Conservation (phyloP, 148 eudicot genomes). For the Silene latifolia region DNA sequence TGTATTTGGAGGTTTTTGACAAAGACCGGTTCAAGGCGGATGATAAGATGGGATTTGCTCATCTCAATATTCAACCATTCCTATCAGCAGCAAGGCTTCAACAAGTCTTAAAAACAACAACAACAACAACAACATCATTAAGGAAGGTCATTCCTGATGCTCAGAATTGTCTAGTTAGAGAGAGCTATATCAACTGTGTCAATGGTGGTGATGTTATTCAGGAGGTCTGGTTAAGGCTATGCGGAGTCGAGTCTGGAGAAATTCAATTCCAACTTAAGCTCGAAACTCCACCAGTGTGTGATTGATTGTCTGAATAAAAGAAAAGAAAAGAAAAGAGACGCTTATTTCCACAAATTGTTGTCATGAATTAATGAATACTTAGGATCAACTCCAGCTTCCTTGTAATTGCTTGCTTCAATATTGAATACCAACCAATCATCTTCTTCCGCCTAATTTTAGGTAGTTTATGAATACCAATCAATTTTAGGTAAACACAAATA, state of each 20-base stretch:
- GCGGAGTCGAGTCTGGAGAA: constrained; percentile 66
- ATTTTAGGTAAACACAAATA: not conserved
- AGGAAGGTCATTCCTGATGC: constrained; percentile 54
- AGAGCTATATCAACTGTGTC: constrained; percentile 51
- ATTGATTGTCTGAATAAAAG: too few relatives aligned
- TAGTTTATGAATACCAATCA: not conserved
- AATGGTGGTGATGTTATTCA: constrained; percentile 60
- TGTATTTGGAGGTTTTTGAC: constrained; percentile 64
- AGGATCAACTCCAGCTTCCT: too few relatives aligned
- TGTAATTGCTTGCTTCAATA: too few relatives aligned
- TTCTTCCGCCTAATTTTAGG: not conserved
- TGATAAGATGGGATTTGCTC: constrained; percentile 74
- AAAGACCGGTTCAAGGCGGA: constrained; percentile 74
- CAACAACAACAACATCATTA: constrained; percentile 41
- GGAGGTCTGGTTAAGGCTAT: constrained; percentile 61
- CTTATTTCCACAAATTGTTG: too few relatives aligned
- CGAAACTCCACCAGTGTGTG: too few relatives aligned
- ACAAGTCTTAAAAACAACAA: constrained; percentile 47
- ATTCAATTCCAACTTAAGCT: constrained; percentile 50
- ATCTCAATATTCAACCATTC: constrained; percentile 57
- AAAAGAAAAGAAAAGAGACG: too few relatives aligned
- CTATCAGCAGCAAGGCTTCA: constrained; percentile 54
- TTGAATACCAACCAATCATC: too few relatives aligned
- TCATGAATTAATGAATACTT: too few relatives aligned
- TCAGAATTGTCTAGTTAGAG: constrained; percentile 58